Evolutionary conservation across 2,329 filamentous ascomycete genomes (phyloP).

Genomic region (Pseudofabraea citricarpa): DNA sequence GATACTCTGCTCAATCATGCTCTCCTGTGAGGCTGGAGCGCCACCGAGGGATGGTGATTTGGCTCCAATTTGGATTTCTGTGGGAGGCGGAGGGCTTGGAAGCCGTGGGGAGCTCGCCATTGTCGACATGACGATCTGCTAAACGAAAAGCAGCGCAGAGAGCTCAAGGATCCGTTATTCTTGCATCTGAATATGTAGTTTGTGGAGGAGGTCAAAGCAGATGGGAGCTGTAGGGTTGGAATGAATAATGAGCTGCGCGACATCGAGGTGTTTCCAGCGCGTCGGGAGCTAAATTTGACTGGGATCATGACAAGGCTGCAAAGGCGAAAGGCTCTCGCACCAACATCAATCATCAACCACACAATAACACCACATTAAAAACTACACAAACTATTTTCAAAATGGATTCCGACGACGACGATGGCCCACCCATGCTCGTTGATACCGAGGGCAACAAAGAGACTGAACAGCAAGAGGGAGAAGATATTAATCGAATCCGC

Average conservation of each 20-base stretch:
- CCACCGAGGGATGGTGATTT: conserved; percentile 67
- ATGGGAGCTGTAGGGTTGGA: too few species aligned
- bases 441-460: conserved; percentile 37
- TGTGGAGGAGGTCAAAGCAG: too few species aligned
- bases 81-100: conserved; percentile 88
- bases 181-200: too few species aligned
- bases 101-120: conserved; percentile 62
- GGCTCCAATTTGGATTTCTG: conserved; percentile 86
- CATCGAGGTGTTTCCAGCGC: too few species aligned
- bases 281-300: too few species aligned
- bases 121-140: background rate
- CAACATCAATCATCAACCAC: background rate
- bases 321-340: too few species aligned
- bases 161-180: too few species aligned
- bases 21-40: conserved; percentile 50
- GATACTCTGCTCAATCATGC: conserved; percentile 51
- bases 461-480: conserved; percentile 32
- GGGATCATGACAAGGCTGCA: too few species aligned
- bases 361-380: background rate
- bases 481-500: conserved; percentile 51
- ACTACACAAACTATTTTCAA: conserved; percentile 10
- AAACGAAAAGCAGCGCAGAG: too few species aligned
- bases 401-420: conserved; percentile 61
- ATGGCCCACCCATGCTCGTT: conserved; percentile 61
- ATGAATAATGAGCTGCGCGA: too few species aligned